phyloP scores from a whole-genome alignment of 208 protist genomes.

The Acanthamoeba royreba region DNA sequence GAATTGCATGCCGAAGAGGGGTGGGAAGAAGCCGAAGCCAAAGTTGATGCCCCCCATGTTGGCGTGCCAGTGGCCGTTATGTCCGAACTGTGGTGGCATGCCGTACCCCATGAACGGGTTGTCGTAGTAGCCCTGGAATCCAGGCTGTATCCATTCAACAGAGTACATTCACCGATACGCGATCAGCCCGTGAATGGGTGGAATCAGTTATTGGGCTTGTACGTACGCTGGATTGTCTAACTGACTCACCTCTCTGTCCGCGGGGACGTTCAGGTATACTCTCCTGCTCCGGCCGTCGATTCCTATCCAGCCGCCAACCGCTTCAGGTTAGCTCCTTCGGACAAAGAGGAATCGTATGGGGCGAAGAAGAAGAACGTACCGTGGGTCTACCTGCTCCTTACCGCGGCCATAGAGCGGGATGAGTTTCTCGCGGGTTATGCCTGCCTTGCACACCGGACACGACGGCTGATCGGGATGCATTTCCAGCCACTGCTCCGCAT shows the following conservation, averaged over 20 bases:
- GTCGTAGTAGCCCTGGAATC: neutral
- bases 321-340: no score
- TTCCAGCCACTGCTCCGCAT: constrained; percentile 56
- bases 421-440: constrained; percentile 63
- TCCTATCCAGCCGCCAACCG: no score
- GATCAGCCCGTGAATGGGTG: neutral
- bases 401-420: constrained; percentile 64
- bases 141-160: neutral
- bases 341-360: neutral
- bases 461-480: constrained; percentile 28
- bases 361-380: neutral
- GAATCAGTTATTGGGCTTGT: neutral
- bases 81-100: neutral
- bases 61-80: neutral
- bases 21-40: constrained; percentile 32
- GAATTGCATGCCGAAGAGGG: constrained; percentile 42
- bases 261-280: neutral
- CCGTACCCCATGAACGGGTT: neutral
- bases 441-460: constrained; percentile 69
- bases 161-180: neutral
- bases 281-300: neutral
- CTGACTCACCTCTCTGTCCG: constrained; percentile 20
- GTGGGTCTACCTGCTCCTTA: neutral
- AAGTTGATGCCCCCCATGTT: constrained; percentile 42
- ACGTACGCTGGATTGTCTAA: constrained; percentile 26